A percentile compares a stretch with the other conserved stretches of the same genome.
These are phyloP conservation scores for Salicornia ramosissima DNA, from an alignment of 148 eudicot genomes.

Conservation along the genomic window DNA sequence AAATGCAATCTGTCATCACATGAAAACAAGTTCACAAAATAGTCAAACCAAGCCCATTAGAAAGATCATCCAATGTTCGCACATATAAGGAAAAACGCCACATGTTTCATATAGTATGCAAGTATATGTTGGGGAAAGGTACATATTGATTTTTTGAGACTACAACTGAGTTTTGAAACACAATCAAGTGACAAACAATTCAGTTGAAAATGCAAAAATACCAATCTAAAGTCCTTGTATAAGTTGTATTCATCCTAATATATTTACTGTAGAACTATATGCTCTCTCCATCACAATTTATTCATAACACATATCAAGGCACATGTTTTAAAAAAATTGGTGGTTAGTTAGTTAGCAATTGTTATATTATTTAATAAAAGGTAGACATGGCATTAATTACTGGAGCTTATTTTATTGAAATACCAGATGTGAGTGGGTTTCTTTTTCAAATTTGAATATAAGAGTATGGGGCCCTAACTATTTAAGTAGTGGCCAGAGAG, in stretches of 20 bases:
- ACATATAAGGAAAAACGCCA: not conserved
- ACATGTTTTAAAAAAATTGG: too few species aligned
- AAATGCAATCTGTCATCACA: not conserved
- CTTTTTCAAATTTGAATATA: too few species aligned
- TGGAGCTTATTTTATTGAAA: too few species aligned
- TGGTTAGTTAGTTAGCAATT: too few species aligned
- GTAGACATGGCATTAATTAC: too few species aligned
- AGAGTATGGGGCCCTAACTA: too few species aligned
- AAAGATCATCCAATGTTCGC: not conserved
- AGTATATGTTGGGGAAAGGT: not conserved
- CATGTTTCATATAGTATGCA: not conserved
- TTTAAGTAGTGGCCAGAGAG: too few species aligned
- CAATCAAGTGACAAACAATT: not conserved
- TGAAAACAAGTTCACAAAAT: not conserved
- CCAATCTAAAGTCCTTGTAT: not conserved
- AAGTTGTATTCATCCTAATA: not conserved
- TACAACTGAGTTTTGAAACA: not conserved
- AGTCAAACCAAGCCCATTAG: not conserved
- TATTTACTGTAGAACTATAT: not conserved
- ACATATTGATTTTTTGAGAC: not conserved
- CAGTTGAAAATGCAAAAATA: not conserved
- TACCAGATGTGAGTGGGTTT: too few species aligned
- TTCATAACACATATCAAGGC: too few species aligned
- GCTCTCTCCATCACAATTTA: too few species aligned
- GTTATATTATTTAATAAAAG: too few species aligned